phyloP scores from a whole-genome alignment of 2,329 filamentous ascomycete genomes.

The Aspergillus sp. region DNA sequence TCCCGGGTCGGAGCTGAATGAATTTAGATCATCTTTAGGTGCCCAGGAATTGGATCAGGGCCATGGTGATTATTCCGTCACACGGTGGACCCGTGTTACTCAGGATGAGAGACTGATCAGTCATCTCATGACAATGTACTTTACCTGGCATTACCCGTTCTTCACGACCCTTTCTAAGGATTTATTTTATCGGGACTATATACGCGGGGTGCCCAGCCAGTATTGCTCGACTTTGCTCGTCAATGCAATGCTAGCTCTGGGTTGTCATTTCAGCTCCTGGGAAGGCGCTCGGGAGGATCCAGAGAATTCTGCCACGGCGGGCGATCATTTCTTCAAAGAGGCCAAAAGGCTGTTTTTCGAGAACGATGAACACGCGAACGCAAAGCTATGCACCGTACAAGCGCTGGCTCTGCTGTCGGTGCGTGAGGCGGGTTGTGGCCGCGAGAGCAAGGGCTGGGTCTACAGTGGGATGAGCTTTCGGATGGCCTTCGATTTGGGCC shows the following conservation, averaged over 20 bases:
- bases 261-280: constrained; percentile 86
- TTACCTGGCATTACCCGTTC: constrained; percentile 96
- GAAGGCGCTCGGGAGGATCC: constrained; percentile 69
- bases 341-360: constrained; percentile 87
- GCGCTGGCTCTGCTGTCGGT: constrained; percentile 95
- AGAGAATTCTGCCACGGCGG: constrained; percentile 79
- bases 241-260: constrained; percentile 89
- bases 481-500: constrained; percentile 91
- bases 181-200: constrained; percentile 83
- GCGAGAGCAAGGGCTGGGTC: constrained; percentile 95
- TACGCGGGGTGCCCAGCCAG: constrained; percentile 66
- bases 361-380: constrained; percentile 90
- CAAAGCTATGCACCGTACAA: constrained; percentile 85
- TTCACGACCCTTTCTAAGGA: constrained; percentile 87
- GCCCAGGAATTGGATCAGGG: constrained; percentile 50
- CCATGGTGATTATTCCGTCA: constrained; percentile 66
- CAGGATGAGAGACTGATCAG: constrained; percentile 74
- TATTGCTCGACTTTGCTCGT: constrained; percentile 90
- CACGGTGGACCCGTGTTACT: constrained; percentile 86
- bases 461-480: constrained; percentile 98
- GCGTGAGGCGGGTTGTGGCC: constrained; percentile 87
- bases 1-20: constrained; percentile 49
- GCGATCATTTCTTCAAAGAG: constrained; percentile 94
- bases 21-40: constrained; percentile 40
- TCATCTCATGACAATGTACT: constrained; percentile 96